Evolutionary conservation across 2,329 filamentous ascomycete genomes (phyloP).

Genomic region (Escovopsis weberi): DNA sequence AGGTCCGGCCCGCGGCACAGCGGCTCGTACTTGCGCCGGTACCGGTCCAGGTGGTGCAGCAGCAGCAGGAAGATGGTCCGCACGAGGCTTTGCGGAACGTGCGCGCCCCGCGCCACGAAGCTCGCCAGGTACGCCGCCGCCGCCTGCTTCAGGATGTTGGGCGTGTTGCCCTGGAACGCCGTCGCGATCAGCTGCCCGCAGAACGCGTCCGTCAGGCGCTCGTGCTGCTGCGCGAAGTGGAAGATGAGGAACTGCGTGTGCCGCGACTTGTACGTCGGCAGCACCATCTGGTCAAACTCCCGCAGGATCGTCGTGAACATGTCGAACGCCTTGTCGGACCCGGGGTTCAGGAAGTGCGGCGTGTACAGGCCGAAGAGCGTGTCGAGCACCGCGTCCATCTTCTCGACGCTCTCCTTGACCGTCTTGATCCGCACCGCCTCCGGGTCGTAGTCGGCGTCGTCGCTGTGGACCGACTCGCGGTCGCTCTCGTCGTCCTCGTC

Average conservation of each 20-base stretch:
- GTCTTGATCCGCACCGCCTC: constrained; percentile 50
- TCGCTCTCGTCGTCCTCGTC: constrained; percentile 51
- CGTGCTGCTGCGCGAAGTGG: constrained; percentile 78
- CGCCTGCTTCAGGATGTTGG: constrained; percentile 63
- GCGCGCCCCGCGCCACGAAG: constrained; percentile 81
- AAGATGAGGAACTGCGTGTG: constrained; percentile 95
- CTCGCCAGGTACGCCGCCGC: constrained; percentile 87
- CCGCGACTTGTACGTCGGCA: constrained; percentile 81
- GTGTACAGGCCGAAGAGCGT: constrained; percentile 75
- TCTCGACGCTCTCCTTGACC: constrained; percentile 70
- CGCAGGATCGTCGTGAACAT: constrained; percentile 66
- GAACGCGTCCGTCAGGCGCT: constrained; percentile 67
- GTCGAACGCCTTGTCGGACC: constrained; percentile 52
- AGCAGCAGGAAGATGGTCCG: constrained; percentile 70
- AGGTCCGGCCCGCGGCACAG: constrained; percentile 74
- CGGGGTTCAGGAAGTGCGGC: constrained; percentile 53
- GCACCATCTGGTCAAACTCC: constrained; percentile 76
- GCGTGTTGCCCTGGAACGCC: constrained; percentile 44
- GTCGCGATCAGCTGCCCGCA: constrained; percentile 51
- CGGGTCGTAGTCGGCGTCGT: constrained; percentile 51
- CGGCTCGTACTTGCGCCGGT: constrained; percentile 58
- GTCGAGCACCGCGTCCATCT: constrained; percentile 83
- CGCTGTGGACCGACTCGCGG: constrained; percentile 55
- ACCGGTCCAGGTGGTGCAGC: constrained; percentile 59
- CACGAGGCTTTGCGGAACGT: constrained; percentile 63